Evolutionary conservation across 139 green algal species (phyloP), one percentile per base, ranked within the genome.

Genomic region (Spirogloea muscicola): DNA sequence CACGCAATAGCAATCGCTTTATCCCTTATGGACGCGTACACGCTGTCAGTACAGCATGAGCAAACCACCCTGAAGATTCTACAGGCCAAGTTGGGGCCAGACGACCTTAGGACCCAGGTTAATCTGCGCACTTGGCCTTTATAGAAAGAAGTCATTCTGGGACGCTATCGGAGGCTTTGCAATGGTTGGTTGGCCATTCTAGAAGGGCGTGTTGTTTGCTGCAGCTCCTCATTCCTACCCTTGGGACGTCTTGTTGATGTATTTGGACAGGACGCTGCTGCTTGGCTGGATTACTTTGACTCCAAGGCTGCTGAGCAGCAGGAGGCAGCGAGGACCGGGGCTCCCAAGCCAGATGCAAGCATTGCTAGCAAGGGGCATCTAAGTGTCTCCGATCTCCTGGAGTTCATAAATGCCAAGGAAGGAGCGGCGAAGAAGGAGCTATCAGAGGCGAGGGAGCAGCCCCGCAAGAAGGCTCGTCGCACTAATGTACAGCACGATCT

Each of bases 281-380:
- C 79, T 3, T 86, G 81, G 81, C 76, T 86, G 40, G 81, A 86
- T 1, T 86, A 86, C 72, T 86, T 86, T 43, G 81, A 86, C 41
- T 52, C 31, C 46, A 86, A 86, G 65, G 80, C 80, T 18, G 34
- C 48, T 57, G 80, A 86, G 72, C 79, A 84, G 44, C 44, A 77
- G 42, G 74, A 82, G 51, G 66, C 37, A 13, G 39, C 40, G 9
- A 77, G 74, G 21, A 81, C 69, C 27, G 74, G 69, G 16, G 52
- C 44, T 6, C 42, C 29, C 18, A 79, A 79, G 27, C 69, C 69
- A 37, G 69, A 81, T 55, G 38, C 60, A 21, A 76, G 48, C 39
- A 80, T 76, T 38, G 72, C 72, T 0, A 78, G 63, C 36, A 80
- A 80, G 33, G 72, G 72, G 10, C 72, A 80, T 27, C 64, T 80